A percentile compares a stretch with the other conserved stretches of the same genome.
Evolutionary conservation across 352 stramenopile species (phyloP).

Genomic region (Globisporangium orthogonon): DNA sequence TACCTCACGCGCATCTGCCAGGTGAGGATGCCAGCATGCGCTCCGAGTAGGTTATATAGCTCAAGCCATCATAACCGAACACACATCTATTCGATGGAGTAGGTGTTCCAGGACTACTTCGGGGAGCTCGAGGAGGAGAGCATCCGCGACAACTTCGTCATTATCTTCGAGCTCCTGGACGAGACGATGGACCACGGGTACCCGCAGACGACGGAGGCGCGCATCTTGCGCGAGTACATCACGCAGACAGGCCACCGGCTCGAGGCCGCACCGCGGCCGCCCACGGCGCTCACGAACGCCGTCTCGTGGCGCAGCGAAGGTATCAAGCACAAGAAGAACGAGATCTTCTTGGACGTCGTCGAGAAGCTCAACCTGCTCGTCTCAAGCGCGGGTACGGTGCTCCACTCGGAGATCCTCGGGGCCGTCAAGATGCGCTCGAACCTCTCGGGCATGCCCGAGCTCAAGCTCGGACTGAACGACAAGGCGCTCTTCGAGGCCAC

Average conservation of each 20-base stretch:
- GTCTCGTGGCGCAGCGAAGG: constrained; percentile 98
- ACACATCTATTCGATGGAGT: not conserved
- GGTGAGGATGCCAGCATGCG: constrained; percentile 9
- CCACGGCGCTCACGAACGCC: constrained; percentile 97
- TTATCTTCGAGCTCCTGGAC: constrained; percentile 99
- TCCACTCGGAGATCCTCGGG: constrained; percentile 98
- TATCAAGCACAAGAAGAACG: constrained; percentile 99
- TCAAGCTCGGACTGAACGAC: constrained; percentile 99
- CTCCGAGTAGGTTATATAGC: not conserved
- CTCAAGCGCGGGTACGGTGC: constrained; percentile 95
- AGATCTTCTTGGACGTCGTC: constrained; percentile 99
- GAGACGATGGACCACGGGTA: constrained; percentile 99
- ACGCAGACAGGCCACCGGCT: constrained; percentile 96
- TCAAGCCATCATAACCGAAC: no score
- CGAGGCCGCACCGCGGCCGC: constrained; percentile 89
- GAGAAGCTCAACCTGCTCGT: constrained; percentile 98
- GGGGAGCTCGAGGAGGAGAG: constrained; percentile 98
- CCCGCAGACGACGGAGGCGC: constrained; percentile 91
- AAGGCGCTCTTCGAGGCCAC: constrained; percentile 99
- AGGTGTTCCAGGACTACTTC: constrained; percentile 99
- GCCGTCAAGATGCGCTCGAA: constrained; percentile 99
- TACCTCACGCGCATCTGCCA: constrained; percentile 90
- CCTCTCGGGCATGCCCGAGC: constrained; percentile 97
- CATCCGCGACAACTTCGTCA: constrained; percentile 99
- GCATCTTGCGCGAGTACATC: constrained; percentile 94